A percentile compares a stretch with the other conserved stretches of the same genome.
Conservation (phyloP, 805 yeast species). For the Komagataella populi region DNA sequence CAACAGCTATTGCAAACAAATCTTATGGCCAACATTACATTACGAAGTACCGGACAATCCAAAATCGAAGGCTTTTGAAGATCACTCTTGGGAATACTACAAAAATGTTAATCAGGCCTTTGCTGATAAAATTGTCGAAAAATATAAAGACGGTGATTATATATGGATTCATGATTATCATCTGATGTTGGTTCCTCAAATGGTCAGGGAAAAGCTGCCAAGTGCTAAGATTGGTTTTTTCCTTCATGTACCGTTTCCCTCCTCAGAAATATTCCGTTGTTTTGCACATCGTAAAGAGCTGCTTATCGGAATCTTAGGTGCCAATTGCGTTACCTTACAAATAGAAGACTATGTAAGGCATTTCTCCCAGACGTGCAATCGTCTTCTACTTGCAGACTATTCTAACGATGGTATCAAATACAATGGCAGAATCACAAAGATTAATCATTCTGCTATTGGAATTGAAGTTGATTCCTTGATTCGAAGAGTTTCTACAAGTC, state of each 20-base stretch:
- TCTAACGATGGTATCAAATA: slow-evolving; percentile 45
- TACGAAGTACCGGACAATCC: slow-evolving; percentile 95
- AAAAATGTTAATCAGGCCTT: slow-evolving; percentile 59
- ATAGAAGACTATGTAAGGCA: slow-evolving; percentile 90
- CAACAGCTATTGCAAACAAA: slow-evolving; percentile 82
- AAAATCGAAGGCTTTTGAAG: slow-evolving; percentile 87
- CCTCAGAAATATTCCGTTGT: slow-evolving; percentile 89
- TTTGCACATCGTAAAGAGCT: slow-evolving; percentile 75
- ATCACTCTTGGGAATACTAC: slow-evolving; percentile 86
- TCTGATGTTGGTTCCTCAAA: slow-evolving; percentile 68
- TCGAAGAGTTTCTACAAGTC: slow-evolving; percentile 25
- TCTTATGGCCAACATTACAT: slow-evolving; percentile 88
- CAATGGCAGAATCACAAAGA: slow-evolving; percentile 41
- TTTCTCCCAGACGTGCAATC: slow-evolving; percentile 79
- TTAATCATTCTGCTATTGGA: slow-evolving; percentile 61
- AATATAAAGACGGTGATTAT: slow-evolving; percentile 61
- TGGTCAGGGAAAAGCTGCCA: slow-evolving; percentile 69
- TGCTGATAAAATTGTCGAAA: slow-evolving; percentile 60
- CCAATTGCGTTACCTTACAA: slow-evolving; percentile 81
- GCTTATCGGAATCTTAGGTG: slow-evolving; percentile 75
- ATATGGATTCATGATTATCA: slow-evolving; percentile 96
- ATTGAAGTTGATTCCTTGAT: slow-evolving; percentile 53
- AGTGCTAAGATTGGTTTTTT: slow-evolving; percentile 83
- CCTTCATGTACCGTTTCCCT: slow-evolving; percentile 89
- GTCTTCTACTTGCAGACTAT: slow-evolving; percentile 77